These are phyloP conservation scores for Carallia brachiata DNA, from an alignment of 345 rosid species.

Conservation along the genomic window DNA sequence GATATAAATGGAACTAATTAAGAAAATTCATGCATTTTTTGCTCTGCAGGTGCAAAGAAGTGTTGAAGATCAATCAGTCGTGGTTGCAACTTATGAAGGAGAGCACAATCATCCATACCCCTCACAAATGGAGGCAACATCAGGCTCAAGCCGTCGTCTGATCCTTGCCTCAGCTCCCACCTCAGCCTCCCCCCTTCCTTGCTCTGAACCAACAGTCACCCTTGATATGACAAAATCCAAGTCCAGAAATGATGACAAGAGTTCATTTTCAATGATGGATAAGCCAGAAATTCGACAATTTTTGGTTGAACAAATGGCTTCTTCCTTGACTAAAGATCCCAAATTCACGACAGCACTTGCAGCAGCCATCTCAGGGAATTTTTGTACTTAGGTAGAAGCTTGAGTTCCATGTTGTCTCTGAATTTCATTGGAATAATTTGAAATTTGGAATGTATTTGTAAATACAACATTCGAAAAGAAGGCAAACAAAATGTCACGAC, in stretches of 20 bases:
- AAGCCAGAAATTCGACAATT: constrained; percentile 57
- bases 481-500: not conserved
- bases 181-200: constrained; percentile 35
- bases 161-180: constrained; percentile 41
- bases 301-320: constrained; percentile 95
- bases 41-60: constrained; percentile 88
- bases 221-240: constrained; percentile 55
- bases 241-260: constrained; percentile 23
- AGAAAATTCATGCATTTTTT: not conserved
- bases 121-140: constrained; percentile 52
- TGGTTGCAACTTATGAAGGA: constrained; percentile 96
- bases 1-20: too few species aligned
- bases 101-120: constrained; percentile 94
- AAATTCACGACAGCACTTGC: constrained; percentile 94
- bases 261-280: constrained; percentile 39
- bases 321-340: constrained; percentile 88
- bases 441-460: constrained; percentile 20
- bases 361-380: constrained; percentile 89
- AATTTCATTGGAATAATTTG: constrained; percentile 5
- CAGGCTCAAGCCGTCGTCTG: constrained; percentile 41
- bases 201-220: constrained; percentile 42
- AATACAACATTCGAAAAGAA: constrained; percentile 2
- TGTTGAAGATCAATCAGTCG: constrained; percentile 73
- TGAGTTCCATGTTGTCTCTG: not conserved
- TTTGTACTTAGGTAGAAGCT: constrained; percentile 9